Evolutionary conservation across 83 land plant genomes (phyloP), one percentile per base, ranked within the genome.

Genomic region (Diphasiastrum complanatum): DNA sequence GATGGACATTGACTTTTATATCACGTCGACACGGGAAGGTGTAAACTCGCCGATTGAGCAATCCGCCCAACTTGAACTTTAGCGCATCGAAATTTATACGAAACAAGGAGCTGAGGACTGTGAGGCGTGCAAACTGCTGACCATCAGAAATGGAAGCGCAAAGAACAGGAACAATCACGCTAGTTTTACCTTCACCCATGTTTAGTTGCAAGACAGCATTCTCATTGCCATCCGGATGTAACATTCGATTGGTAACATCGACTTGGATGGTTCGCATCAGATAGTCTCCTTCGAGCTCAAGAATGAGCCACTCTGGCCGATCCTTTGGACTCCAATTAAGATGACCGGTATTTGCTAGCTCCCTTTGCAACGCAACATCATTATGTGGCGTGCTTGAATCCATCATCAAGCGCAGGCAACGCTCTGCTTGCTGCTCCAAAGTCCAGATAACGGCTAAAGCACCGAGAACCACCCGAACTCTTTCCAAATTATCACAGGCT

Each of bases 361-460:
- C 63, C 24, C 45, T 60, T 28, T 41, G 46, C 47, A 60, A 27
- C 2, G 63, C 49, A 19, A 60, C 47, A 11, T 45, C 47, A 40
- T 40, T 43, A 31, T n/a, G n/a, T n/a, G n/a, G n/a, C n/a, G n/a
- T n/a, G n/a, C n/a, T n/a, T n/a, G n/a, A n/a, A n/a, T 2, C 24
- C 18, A 16, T 10, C 4, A 60, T 2, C 12, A 60, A 27, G 12
- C 47, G 63, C 31, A 60, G 48, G 63, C 63, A 60, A n/a, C 63
- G 63, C 2, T 60, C 63, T 10, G 18, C 33, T 60, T 60, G 63
- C 63, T 60, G 63, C 63, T 60, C 63, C 63, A 45, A 25, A 41
- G 63, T 60, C 63, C 63, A 60, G 12, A 60, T 26, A n/a, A 60
- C 63, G 26, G 63, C 63, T 43, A 60, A 40, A 1, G 63, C 63